Evolutionary conservation across 2,329 filamentous ascomycete genomes (phyloP).

Genomic region (Chrysoporthe cubensis): DNA sequence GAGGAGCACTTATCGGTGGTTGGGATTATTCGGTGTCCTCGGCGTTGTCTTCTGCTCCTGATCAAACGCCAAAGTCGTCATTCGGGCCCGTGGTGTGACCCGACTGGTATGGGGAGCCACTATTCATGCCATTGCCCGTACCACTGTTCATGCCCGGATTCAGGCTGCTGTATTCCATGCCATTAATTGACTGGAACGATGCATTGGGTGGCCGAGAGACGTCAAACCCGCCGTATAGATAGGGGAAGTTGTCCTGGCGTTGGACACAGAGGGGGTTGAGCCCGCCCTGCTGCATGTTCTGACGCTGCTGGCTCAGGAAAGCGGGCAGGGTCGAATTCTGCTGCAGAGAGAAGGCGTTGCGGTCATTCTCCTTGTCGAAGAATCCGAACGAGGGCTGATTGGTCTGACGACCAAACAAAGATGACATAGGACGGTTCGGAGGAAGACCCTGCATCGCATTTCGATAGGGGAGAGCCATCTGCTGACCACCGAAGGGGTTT

Average conservation of each 20-base stretch:
- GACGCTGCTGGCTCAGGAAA: conserved; percentile 20
- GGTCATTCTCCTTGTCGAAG: conserved; percentile 33
- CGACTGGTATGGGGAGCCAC: conserved; percentile 21
- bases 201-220: conserved; percentile 13
- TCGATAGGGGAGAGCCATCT: conserved; percentile 8
- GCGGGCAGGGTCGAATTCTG: conserved; percentile 7
- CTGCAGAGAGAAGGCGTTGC: conserved; percentile 29
- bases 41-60: neutral
- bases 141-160: neutral
- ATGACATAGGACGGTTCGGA: conserved; percentile 27
- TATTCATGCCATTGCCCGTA: conserved; percentile 6
- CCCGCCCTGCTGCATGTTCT: conserved; percentile 30
- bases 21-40: neutral
- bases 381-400: conserved; percentile 9
- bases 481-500: neutral
- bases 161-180: conserved; percentile 10
- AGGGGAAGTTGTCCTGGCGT: conserved; percentile 34
- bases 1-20: neutral
- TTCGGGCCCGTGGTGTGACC: conserved; percentile 17
- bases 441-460: conserved; percentile 26
- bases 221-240: conserved; percentile 21
- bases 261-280: conserved; percentile 42
- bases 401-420: conserved; percentile 15
- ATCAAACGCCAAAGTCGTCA: conserved; percentile 19
- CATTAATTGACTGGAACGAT: conserved; percentile 13